Conservation (phyloP, 768 basidiomycete genomes). For the Psilocybe cyanescens region DNA sequence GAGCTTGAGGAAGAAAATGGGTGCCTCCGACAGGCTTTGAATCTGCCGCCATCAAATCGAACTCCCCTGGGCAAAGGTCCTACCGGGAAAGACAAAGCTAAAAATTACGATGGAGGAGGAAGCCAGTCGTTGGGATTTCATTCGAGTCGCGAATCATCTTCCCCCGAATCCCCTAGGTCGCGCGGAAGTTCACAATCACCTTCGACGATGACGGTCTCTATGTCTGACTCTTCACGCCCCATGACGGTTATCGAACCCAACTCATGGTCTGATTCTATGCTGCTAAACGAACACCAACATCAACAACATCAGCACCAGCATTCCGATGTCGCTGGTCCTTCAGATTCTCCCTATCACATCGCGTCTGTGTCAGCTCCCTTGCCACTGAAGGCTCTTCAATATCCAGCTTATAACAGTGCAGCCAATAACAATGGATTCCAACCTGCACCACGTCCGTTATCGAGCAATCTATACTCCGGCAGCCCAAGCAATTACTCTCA, state of each 20-base stretch:
- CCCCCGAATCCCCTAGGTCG: conserved; percentile 48
- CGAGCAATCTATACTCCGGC: conserved; percentile 44
- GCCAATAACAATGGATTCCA: conserved; percentile 31
- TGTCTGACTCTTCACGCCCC: conserved; percentile 36
- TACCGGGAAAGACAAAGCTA: conserved; percentile 86
- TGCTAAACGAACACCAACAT: conserved; percentile 42
- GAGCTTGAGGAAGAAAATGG: conserved; percentile 87
- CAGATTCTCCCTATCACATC: conserved; percentile 49
- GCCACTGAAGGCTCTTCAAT: conserved; percentile 50
- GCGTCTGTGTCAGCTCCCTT: conserved; percentile 49
- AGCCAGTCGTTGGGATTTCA: conserved; percentile 33
- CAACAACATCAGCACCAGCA: conserved; percentile 34
- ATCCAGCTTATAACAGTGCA: conserved; percentile 40
- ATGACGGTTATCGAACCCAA: conserved; percentile 52
- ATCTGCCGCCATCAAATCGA: conserved; percentile 74
- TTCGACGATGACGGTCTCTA: conserved; percentile 51
- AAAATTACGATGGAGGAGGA: conserved; percentile 38
- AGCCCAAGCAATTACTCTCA: conserved; percentile 47
- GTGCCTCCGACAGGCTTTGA: conserved; percentile 70
- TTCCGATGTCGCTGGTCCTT: conserved; percentile 39
- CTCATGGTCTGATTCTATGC: conserved; percentile 61
- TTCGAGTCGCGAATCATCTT: conserved; percentile 48
- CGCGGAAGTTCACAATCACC: conserved; percentile 70
- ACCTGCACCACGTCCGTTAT: conserved; percentile 46
- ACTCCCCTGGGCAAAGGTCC: conserved; percentile 81